A percentile compares a stretch with the other conserved stretches of the same genome.
These are phyloP conservation scores for Prunella vulgaris DNA, from an alignment of 257 asterid genomes.

Conservation along the genomic window DNA sequence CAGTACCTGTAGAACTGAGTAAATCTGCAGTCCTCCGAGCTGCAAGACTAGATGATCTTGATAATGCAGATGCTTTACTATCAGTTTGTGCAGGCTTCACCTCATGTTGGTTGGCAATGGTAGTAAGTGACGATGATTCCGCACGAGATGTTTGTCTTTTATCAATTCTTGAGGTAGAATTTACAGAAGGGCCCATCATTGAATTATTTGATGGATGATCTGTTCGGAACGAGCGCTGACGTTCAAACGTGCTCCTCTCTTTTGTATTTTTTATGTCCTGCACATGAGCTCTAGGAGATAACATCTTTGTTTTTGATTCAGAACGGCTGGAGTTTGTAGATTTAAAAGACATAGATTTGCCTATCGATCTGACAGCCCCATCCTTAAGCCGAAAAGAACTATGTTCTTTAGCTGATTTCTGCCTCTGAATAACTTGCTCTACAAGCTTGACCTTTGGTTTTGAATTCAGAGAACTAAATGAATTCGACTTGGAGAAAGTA, in stretches of 20 bases:
- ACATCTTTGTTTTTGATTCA: constrained; percentile 64
- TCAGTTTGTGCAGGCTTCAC: constrained; percentile 44
- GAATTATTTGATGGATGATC: constrained; percentile 41
- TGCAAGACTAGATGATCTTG: constrained; percentile 55
- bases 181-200: constrained; percentile 30
- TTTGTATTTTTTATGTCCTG: constrained; percentile 53
- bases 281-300: constrained; percentile 57
- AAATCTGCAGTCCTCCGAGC: constrained; percentile 44
- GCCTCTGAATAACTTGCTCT: constrained; percentile 69
- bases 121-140: constrained; percentile 39
- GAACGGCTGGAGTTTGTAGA: constrained; percentile 41
- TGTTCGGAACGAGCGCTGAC: constrained; percentile 54
- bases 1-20: constrained; percentile 45
- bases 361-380: constrained; percentile 50
- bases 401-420: constrained; percentile 56
- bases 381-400: constrained; percentile 52
- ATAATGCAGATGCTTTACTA: constrained; percentile 38
- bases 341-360: constrained; percentile 74
- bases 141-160: constrained; percentile 39
- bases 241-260: constrained; percentile 50
- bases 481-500: constrained; percentile 62
- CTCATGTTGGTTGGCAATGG: constrained; percentile 39
- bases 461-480: constrained; percentile 59
- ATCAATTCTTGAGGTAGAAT: constrained; percentile 43
- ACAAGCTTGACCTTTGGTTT: constrained; percentile 71